Evolutionary conservation across 768 basidiomycete genomes (phyloP).

Genomic region (Filobasidium floriforme): DNA sequence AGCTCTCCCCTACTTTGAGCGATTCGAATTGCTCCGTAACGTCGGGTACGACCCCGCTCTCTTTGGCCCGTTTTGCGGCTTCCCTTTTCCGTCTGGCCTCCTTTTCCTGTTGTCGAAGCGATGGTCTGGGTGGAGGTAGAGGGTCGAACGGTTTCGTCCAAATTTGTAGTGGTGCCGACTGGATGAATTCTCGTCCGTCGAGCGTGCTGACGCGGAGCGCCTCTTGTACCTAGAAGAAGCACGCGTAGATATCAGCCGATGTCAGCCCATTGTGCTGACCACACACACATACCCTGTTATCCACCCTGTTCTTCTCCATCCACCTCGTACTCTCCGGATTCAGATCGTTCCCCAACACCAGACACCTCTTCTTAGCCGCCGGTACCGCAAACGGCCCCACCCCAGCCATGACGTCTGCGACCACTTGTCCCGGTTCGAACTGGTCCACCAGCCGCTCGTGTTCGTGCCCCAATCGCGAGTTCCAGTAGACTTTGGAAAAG

Average conservation of each 20-base stretch:
- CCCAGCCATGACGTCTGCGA: conserved; percentile 93
- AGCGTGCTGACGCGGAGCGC: conserved; percentile 66
- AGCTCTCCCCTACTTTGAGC: background rate
- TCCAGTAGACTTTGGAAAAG: conserved; percentile 95
- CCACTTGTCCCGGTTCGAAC: conserved; percentile 60
- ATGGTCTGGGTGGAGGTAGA: conserved; percentile 20
- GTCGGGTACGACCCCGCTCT: conserved; percentile 26
- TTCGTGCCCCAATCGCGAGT: conserved; percentile 85
- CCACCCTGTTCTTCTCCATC: conserved; percentile 60
- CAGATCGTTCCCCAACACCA: conserved; percentile 84
- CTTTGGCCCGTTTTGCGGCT: conserved; percentile 41
- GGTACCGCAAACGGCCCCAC: conserved; percentile 95
- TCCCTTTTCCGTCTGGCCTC: conserved; percentile 50
- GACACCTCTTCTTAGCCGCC: conserved; percentile 82
- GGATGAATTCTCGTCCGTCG: conserved; percentile 84
- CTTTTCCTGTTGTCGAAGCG: conserved; percentile 20
- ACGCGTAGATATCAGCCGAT: no score
- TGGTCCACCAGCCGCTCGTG: conserved; percentile 70
- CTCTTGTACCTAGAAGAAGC: conserved; percentile 55
- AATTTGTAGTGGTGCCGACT: conserved; percentile 51
- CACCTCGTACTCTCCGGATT: conserved; percentile 83
- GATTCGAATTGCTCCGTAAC: background rate
- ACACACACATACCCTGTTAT: conserved; percentile 59
- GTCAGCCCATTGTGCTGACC: background rate
- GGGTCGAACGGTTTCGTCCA: conserved; percentile 63